A percentile compares a stretch with the other conserved stretches of the same genome.
Evolutionary conservation across 345 rosid genomes (phyloP).

Genomic region (Zanthoxylum bungeanum): DNA sequence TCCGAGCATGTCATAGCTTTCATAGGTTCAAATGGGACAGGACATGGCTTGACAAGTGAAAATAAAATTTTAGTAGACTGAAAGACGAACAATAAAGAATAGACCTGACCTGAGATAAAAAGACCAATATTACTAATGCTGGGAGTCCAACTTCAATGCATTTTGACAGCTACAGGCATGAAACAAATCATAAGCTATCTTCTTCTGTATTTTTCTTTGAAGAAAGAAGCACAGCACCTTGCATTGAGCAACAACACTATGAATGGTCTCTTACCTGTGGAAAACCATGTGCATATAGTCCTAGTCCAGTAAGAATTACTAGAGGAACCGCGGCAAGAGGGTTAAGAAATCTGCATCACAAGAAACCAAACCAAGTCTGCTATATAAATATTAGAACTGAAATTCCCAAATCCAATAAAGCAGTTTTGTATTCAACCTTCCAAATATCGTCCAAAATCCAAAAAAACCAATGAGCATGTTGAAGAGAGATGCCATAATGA

Average conservation of each 20-base stretch:
- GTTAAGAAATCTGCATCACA: conserved; percentile 58
- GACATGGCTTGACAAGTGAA: not conserved
- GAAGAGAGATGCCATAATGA: conserved; percentile 57
- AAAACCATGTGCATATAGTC: conserved; percentile 65
- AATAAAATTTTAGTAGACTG: not conserved
- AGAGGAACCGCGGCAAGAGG: conserved; percentile 85
- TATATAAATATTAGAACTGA: not conserved
- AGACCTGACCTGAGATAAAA: conserved; percentile 67
- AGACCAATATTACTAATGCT: conserved; percentile 54
- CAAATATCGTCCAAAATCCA: conserved; percentile 75
- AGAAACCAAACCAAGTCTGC: not conserved
- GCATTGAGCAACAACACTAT: not conserved
- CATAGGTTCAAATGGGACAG: too few relatives aligned
- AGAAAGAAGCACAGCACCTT: too few relatives aligned
- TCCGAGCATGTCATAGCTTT: too few relatives aligned
- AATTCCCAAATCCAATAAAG: not conserved
- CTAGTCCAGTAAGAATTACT: conserved; percentile 80
- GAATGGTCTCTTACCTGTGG: conserved; percentile 51
- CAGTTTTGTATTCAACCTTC: conserved; percentile 36
- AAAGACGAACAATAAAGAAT: conserved; percentile 7
- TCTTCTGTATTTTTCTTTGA: not conserved
- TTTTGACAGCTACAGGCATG: conserved; percentile 53
- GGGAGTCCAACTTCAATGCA: conserved; percentile 88
- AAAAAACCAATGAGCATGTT: conserved; percentile 74
- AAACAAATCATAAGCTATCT: not conserved